Conservation (phyloP, 371 early-diverging fungal genomes). For the Mortierella sp. region DNA sequence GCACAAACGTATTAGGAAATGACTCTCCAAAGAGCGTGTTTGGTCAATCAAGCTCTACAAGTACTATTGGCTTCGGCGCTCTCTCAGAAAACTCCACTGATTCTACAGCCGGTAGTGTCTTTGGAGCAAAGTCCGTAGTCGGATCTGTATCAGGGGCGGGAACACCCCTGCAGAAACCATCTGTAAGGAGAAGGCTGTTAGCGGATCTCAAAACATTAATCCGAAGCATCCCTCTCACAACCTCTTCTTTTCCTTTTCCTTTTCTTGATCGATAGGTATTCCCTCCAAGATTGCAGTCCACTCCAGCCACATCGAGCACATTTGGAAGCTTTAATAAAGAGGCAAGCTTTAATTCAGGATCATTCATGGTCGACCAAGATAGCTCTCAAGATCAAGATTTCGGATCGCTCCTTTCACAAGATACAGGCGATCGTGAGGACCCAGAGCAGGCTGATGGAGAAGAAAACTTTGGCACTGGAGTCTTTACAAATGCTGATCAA, state of each 20-base stretch:
- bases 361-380: slow-evolving; percentile 24
- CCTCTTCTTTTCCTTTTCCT: background rate
- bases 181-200: background rate
- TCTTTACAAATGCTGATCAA: slow-evolving; percentile 45
- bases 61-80: slow-evolving; percentile 4
- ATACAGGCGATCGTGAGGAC: slow-evolving; percentile 24
- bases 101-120: slow-evolving; percentile 43
- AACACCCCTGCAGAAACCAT: slow-evolving; percentile 11
- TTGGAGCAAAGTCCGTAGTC: slow-evolving; percentile 40
- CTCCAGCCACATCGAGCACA: slow-evolving; percentile 24
- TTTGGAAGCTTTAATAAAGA: slow-evolving; percentile 44
- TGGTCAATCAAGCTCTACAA: slow-evolving; percentile 23
- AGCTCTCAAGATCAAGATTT: slow-evolving; percentile 35
- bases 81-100: slow-evolving; percentile 12
- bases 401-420: slow-evolving; percentile 43
- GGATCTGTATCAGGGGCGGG: slow-evolving; percentile 27
- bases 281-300: slow-evolving; percentile 5
- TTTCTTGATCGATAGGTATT: background rate
- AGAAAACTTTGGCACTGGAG: slow-evolving; percentile 27
- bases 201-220: too few relatives aligned
- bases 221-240: too few relatives aligned
- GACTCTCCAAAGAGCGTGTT: slow-evolving; percentile 25
- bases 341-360: slow-evolving; percentile 37
- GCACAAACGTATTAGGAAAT: slow-evolving; percentile 23
- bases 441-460: slow-evolving; percentile 25